Base-by-base conservation (phyloP, 2,329 filamentous ascomycete genomes). In the Penicillium olsonii region DNA sequence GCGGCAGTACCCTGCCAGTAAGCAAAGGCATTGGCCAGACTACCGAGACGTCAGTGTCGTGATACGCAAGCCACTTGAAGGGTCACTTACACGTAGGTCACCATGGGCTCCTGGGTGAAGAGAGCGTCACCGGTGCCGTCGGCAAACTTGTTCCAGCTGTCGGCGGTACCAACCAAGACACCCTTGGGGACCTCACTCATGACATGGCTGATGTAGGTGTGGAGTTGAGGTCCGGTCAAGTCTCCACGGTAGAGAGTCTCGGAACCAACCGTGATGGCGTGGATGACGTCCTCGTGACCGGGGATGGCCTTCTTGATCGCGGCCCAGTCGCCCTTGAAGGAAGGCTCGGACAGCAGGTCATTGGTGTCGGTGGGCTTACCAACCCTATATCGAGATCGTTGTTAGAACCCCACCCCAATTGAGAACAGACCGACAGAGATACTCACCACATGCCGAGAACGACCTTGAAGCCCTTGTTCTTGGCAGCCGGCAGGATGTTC, bases 141-240 rank as follows among this genome's bases (percentile, higher is more conserved):
- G 39, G 80, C 77, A 63, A 78, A 85, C 70, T 86, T 87, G 74
- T 88, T 88, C 86, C 86, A 89, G 65, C 78, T 83, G 70, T 89
- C 86, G 7, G 85, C 86, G 10, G 84, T 87, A 42, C 86, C 85
- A 37, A 87, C 76, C 58, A 78, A 81, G 60, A 84, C 74, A 33
- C 71, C 42, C 47, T 50, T 71, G 20, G 58, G 79, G 75, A 65
- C 85, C 66, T 79, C 72, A 34, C 72, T 66, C 73, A 84, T 81
- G 55, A 87, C 80, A 42, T 82, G 76, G 52, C 79, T 72, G 68
- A 89, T 87, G 69, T 84, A 84, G 48, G 70, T 71, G 43, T 84
- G 69, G 41, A 89, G 79, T 60, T 84, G 66, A 7, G 75, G 65
- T 40, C 81, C 84, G 9, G 80, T 85, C 68, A 87, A 82, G 67